Conservation (phyloP, 2,329 filamentous ascomycete genomes). For the Fusarium coffeatum region DNA sequence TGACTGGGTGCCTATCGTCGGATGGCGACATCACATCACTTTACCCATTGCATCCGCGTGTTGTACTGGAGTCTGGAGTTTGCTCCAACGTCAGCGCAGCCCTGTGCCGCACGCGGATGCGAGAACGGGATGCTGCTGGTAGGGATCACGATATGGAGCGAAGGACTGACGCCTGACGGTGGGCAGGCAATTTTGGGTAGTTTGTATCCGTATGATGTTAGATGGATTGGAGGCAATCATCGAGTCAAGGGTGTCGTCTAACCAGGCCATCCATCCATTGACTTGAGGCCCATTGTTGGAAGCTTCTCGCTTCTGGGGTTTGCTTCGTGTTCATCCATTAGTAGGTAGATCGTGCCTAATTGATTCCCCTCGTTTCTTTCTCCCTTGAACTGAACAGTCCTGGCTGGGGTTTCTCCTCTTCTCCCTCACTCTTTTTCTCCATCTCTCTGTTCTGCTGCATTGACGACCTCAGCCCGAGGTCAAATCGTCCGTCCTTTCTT, state of each 20-base stretch:
- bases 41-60: slow-evolving; percentile 13
- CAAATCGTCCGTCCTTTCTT: slow-evolving; percentile 13
- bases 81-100: slow-evolving; percentile 24
- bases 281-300: slow-evolving; percentile 18
- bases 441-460: slow-evolving; percentile 6
- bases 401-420: neutral
- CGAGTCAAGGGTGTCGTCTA: slow-evolving; percentile 31
- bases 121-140: slow-evolving; percentile 34
- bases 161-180: neutral
- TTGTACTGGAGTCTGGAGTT: slow-evolving; percentile 14
- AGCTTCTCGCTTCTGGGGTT: slow-evolving; percentile 39
- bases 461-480: slow-evolving; percentile 5
- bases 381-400: slow-evolving; percentile 25
- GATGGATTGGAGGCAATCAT: slow-evolving; percentile 30
- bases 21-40: slow-evolving; percentile 17
- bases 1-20: slow-evolving; percentile 2
- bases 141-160: slow-evolving; percentile 37
- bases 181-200: slow-evolving; percentile 13
- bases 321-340: slow-evolving; percentile 35
- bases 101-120: slow-evolving; percentile 34
- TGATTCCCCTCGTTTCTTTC: slow-evolving; percentile 29
- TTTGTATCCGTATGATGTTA: slow-evolving; percentile 17
- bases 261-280: slow-evolving; percentile 19
- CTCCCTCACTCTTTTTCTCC: slow-evolving; percentile 22
- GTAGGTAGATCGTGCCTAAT: slow-evolving; percentile 20